Percentiles rank a stretch among this genome's conserved stretches.
These are phyloP conservation scores for Schoenoplectus tabernaemontani DNA, from an alignment of 202 grass and related monocot genomes.

Conservation along the genomic window DNA sequence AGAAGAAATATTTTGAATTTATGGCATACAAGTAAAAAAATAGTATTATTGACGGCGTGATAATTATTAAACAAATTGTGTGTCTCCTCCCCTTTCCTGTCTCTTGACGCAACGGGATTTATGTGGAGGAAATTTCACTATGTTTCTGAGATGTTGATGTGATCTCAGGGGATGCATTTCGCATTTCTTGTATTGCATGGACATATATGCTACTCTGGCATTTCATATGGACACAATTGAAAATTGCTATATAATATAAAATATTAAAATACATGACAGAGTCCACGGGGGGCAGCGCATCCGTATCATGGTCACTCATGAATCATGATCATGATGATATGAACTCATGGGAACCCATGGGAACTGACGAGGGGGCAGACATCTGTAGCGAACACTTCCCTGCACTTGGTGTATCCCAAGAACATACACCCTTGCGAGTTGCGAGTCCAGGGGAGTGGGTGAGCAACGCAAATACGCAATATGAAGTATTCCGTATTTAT, in stretches of 20 bases:
- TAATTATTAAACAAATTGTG: not conserved
- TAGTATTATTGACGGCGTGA: no score
- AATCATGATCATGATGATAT: slow-evolving; percentile 28
- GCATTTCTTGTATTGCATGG: not conserved
- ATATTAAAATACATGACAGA: not conserved
- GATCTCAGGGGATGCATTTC: not conserved
- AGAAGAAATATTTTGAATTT: not conserved
- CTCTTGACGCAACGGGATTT: not conserved
- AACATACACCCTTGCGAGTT: not conserved
- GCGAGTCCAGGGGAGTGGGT: no score
- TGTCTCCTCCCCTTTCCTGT: not conserved
- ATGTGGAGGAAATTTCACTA: not conserved
- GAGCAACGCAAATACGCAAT: no score
- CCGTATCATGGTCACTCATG: slow-evolving; percentile 16
- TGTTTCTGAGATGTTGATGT: no score
- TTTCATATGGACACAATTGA: not conserved
- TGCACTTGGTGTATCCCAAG: not conserved
- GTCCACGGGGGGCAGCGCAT: slow-evolving; percentile 13
- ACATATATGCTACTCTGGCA: not conserved
- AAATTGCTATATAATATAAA: not conserved
- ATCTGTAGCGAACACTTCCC: not conserved
- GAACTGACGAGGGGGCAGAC: not conserved
- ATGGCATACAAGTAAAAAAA: not conserved
- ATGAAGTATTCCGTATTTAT: no score
- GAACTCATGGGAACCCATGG: not conserved